Evolutionary conservation across 2,329 filamentous ascomycete genomes (phyloP), one percentile per base, ranked within the genome.

Genomic region (Rutstroemia sp.): DNA sequence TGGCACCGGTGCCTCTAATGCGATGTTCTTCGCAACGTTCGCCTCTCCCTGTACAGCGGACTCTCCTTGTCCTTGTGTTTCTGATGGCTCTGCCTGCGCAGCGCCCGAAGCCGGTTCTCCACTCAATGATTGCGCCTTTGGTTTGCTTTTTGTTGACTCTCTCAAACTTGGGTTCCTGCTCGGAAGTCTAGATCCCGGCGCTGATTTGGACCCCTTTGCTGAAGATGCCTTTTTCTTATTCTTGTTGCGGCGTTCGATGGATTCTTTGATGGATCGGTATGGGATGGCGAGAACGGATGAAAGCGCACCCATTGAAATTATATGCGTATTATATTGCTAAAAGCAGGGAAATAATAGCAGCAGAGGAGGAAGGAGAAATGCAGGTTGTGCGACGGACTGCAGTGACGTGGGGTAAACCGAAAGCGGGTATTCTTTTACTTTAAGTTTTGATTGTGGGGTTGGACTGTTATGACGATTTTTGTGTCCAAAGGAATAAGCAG

Each of bases 301-400:
- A 25, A 66, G 52, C 37, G 53, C 54, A 44, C 65, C 65, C 63
- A 66, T 66, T 54, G 45, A 49, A 41, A 38, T 46, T 25, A 27
- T 25, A 27, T 16, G 30, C 16, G 41, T 21, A 19, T 27, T 21
- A 27, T 37, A 30, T 10, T 34, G 19, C n/a, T 41, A 23, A 44
- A 52, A 42, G 34, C 21, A 19, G 25, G 42, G 18, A 23, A 46
- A 21, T 16, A 46, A 41, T 10, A 18, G 19, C 8, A 44, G 34
- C 23, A 42, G 42, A 30, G 27, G 25, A 34, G 18, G 23, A 4
- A 18, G n/a, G 38, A 25, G 27, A 37, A 39, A 50, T 23, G 34
- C 18, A 18, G 23, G 12, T 53, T 34, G 49, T 44, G 49, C 27
- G 49, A 39, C 39, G 49, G n/a, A 18, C 14, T 37, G 41, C 4